phyloP scores from a whole-genome alignment of 495 filamentous ascomycete genomes.

The Chaetomium tenue region DNA sequence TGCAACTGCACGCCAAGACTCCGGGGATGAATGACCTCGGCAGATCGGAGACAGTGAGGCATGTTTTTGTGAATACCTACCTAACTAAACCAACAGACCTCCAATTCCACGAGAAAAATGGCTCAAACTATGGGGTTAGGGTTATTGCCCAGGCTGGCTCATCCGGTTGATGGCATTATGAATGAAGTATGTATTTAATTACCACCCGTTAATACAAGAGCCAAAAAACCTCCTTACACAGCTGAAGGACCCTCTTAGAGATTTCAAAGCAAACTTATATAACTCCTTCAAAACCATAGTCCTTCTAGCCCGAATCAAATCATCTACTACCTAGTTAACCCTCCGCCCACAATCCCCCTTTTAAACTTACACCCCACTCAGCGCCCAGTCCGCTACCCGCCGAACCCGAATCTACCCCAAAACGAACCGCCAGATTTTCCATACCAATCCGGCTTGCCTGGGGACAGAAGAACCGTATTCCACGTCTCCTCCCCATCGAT shows the following conservation, averaged over 20 bases:
- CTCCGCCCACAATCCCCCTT: background rate
- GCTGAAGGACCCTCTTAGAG: background rate
- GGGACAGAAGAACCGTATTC: slow-evolving; percentile 61
- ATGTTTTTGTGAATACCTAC: too few species aligned
- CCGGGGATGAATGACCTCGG: slow-evolving; percentile 15
- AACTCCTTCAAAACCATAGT: slow-evolving; percentile 1
- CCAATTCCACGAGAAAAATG: too few species aligned
- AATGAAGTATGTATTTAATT: too few species aligned
- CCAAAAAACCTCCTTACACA: too few species aligned
- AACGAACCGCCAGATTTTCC: slow-evolving; percentile 34
- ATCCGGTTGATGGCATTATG: too few species aligned
- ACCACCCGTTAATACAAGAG: too few species aligned
- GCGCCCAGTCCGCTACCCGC: slow-evolving; percentile 5
- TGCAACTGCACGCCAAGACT: slow-evolving; percentile 10
- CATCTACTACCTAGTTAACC: background rate
- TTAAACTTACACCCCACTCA: background rate
- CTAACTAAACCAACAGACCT: too few species aligned
- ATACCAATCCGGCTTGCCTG: slow-evolving; percentile 30
- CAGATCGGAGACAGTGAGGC: background rate
- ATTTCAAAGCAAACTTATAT: background rate
- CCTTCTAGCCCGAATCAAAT: background rate
- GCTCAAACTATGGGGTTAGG: background rate
- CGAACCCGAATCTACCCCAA: slow-evolving; percentile 41
- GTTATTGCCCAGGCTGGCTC: background rate
- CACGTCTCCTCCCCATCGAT: slow-evolving; percentile 77